Evolutionary conservation across 2,329 filamentous ascomycete species (phyloP).

Genomic region (Aspergillus fructus): DNA sequence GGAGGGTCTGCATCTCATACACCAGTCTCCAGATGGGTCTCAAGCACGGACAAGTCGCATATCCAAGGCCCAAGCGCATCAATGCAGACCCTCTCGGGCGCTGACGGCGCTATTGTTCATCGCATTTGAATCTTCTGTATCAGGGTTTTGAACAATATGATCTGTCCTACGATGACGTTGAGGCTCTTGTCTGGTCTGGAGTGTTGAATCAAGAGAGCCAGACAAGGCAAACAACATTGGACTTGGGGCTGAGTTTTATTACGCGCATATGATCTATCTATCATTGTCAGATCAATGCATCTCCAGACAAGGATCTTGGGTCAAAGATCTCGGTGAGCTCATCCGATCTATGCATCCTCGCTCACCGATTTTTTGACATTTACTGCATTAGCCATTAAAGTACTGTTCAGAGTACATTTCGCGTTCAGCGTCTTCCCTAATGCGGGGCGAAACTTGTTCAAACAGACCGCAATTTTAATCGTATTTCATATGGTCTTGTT

Average conservation of each 20-base stretch:
- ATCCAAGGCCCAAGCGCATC: background rate
- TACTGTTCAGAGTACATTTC: background rate
- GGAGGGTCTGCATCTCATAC: background rate
- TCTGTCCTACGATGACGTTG: background rate
- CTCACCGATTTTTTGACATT: background rate
- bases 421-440: background rate
- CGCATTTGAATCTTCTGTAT: background rate
- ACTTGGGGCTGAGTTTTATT: background rate
- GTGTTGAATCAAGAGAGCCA: background rate
- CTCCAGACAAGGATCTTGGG: background rate
- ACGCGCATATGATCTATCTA: conserved; percentile 7
- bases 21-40: background rate
- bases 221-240: background rate
- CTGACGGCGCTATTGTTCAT: background rate
- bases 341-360: background rate
- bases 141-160: background rate
- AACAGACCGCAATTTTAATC: background rate
- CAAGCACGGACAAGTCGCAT: background rate
- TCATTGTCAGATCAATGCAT: background rate
- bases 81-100: background rate
- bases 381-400: background rate
- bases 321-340: background rate
- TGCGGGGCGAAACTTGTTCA: background rate
- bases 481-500: background rate
- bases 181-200: background rate